Evolutionary conservation across 2,329 filamentous ascomycete species (phyloP), one percentile per base, ranked within the genome.

Genomic region (Fusarium avenaceum): DNA sequence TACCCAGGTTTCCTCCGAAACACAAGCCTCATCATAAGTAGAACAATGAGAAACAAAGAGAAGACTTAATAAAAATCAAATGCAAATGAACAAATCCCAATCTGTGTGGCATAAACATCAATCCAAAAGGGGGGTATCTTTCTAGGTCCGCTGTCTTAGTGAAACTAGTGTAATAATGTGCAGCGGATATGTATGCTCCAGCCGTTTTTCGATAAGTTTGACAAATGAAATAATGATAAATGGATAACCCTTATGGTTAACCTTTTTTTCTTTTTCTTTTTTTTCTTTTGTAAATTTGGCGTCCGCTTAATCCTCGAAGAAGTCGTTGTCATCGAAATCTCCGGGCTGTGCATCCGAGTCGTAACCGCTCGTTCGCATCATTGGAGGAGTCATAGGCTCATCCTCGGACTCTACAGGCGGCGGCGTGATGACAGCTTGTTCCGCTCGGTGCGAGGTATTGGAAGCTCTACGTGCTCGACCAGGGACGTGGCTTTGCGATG

Each of bases 261-360:
- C 6, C 5, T 22, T 22, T 22, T 22, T 6, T 22, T 43, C 51
- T 47, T 56, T 33, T 33, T 51, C 19, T 19, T 19, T 19, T 19
- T 19, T 19, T 19, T 19, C 19, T 19, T 51, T 58, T 49, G 39
- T 38, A 58, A 40, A 17, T 35, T 42, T 44, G 14, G 38, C 17
- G 26, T 55, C 49, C 50, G 42, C 60, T 74, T 64, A 80, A 63
- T 82, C 80, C 71, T 86, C 84, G 69, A 87, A 87, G 78, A 88
- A 88, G 55, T 84, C 85, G 33, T 86, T 83, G 75, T 88, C 86
- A 71, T 88, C 86, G 77, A 87, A 87, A 54, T 87, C 84, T 58
- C 84, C 87, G 4, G 84, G 82, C 38, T 84, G 84, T 8, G 88
- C 88, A 75, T 90, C 88, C 30, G 82, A 82, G 74, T 90, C 88